Evolutionary conservation across 2,329 filamentous ascomycete species (phyloP).

Genomic region (Neofusicoccum laricinum): DNA sequence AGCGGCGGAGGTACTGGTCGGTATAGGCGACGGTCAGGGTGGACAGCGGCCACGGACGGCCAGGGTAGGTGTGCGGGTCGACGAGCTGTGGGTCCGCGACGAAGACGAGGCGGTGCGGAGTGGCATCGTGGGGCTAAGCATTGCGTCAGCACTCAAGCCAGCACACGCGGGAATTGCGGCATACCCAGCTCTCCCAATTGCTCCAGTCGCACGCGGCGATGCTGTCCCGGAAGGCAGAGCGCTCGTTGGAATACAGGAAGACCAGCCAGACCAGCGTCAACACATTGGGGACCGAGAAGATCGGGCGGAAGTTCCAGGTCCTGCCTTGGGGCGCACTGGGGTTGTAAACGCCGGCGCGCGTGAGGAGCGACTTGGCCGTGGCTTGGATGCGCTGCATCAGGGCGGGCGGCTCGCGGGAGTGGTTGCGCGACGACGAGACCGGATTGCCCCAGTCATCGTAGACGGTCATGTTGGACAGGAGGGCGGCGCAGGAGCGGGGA

Average conservation of each 20-base stretch:
- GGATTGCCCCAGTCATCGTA: constrained; percentile 41
- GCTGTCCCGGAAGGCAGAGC: constrained; percentile 69
- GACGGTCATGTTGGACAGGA: constrained; percentile 29
- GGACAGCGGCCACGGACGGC: constrained; percentile 71
- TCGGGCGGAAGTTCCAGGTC: constrained; percentile 8
- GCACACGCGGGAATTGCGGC: constrained; percentile 21
- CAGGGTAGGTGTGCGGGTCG: constrained; percentile 92
- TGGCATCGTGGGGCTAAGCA: constrained; percentile 67
- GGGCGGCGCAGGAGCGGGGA: background rate
- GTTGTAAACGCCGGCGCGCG: background rate
- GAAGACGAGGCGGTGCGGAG: constrained; percentile 79
- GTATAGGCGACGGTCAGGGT: constrained; percentile 68
- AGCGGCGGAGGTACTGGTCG: constrained; percentile 83
- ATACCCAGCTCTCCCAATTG: constrained; percentile 90
- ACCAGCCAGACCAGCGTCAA: constrained; percentile 73
- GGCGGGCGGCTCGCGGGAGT: constrained; percentile 35
- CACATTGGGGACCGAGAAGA: constrained; percentile 54
- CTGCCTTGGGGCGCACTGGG: background rate
- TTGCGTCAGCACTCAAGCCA: constrained; percentile 18
- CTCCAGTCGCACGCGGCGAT: constrained; percentile 76
- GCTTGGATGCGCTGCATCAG: constrained; percentile 30
- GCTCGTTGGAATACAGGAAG: constrained; percentile 80
- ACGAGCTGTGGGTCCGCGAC: constrained; percentile 89
- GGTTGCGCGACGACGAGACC: constrained; percentile 26
- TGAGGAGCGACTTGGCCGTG: constrained; percentile 24